phyloP scores from a whole-genome alignment of 176 grass and related monocot genomes.

The Alopecurus myosuroides region DNA sequence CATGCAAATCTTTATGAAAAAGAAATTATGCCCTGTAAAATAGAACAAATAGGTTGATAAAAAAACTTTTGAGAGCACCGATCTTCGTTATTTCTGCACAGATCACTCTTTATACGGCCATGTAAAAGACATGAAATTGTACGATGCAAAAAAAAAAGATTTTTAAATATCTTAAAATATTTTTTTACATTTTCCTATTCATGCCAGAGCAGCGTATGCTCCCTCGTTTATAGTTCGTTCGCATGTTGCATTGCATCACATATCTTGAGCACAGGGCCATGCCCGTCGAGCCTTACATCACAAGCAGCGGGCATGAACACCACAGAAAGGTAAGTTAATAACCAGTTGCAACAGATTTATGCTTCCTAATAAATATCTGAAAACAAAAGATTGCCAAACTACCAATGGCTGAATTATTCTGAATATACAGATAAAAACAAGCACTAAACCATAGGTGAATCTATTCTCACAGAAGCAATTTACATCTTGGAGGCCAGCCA shows the following conservation, averaged over 20 bases:
- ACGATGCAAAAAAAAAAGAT: no score
- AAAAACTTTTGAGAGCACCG: no score
- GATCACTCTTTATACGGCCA: no score
- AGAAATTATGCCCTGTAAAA: no score
- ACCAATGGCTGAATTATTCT: slow-evolving; percentile 22
- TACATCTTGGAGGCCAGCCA: slow-evolving; percentile 42
- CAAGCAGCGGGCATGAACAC: neutral
- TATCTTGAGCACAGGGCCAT: neutral
- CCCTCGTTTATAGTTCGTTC: neutral
- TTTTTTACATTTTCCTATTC: no score
- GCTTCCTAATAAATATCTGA: slow-evolving; percentile 33
- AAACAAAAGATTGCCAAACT: slow-evolving; percentile 33
- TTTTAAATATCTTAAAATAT: no score
- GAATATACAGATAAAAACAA: slow-evolving; percentile 53
- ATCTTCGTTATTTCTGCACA: no score
- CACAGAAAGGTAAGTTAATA: neutral
- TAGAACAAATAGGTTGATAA: no score
- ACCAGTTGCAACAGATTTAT: slow-evolving; percentile 30
- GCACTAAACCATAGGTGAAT: slow-evolving; percentile 35
- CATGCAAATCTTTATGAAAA: no score
- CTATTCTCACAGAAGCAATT: slow-evolving; percentile 46
- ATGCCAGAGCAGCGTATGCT: no score
- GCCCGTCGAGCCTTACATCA: neutral
- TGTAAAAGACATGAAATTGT: no score
- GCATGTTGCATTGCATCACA: neutral